Base-by-base conservation (phyloP, 2,329 filamentous ascomycete species). In the Xylariaceae sp. region DNA sequence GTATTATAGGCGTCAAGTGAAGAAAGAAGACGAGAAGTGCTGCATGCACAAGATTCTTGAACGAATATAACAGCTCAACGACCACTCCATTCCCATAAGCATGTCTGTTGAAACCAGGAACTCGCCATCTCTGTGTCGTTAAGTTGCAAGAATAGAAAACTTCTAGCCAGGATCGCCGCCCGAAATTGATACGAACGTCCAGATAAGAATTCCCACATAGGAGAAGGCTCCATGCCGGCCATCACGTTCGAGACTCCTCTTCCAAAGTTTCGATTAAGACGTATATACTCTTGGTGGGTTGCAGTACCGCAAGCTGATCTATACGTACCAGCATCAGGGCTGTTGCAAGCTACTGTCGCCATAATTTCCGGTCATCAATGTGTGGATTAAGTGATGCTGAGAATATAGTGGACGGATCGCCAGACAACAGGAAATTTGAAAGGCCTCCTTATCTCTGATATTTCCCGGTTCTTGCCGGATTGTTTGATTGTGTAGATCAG, bases 181-280 rank as follows among this genome's bases (percentile, higher is more conserved):
- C 17, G 2, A 39, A 34, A 48, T 45, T 39, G 47, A 18, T 47
- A 53, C 8, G 56, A 51, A 4, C 5, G 8, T 9, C 37, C 37
- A 41, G 11, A 41, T 44, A 51, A 35, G 13, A 11, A 35, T 11
- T 51, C 60, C 55, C 55, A 64, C 61, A 63, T 61, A 58, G 63
- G 64, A 53, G 53, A 66, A 64, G 64, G 65, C 65, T 66, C 68
- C 68, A 66, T 68, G 64, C 62, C 65, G 65, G 66, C 64, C 60
- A 67, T 65, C 66, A 59, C 61, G 59, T 60, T 58, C 51, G 58
- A 56, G 18, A 60, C 59, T 49, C 11, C 7, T 10, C 9, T 13
- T 41, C 11, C 4, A 59, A 62, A 45, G 63, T 52, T 60, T 61
- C 65, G 63, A 64, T 68, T 67, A 63, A 65, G 54, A 66, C 63